Evolutionary conservation across 345 rosid genomes (phyloP), one percentile per base, ranked within the genome.

Genomic region (Pelargonium nanum): DNA sequence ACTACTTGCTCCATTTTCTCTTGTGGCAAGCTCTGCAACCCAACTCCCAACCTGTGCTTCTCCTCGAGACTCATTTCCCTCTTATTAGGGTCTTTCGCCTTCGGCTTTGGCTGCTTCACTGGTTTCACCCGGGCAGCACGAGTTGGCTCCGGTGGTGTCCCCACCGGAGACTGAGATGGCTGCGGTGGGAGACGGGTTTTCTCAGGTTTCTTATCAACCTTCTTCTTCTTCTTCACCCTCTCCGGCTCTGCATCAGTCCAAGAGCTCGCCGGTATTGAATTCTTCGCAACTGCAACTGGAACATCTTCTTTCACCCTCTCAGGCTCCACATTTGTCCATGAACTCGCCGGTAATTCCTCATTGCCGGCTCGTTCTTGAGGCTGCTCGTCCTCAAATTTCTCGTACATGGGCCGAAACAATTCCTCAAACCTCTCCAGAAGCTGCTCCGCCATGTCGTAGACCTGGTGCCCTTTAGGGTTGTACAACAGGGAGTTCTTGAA

Each of bases 401-500:
- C 62, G 21, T 24, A 65, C 25, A 51, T 70, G 0, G 76, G 76
- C 9, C 58, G 57, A 53, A 64, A 78, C 75, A 75, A 60, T 17
- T 65, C 64, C 25, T 75, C 67, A 22, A 78, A 78, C 60, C 55
- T 65, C n/a, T 15, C 28, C 8, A 70, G 62, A 24, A 78, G 58
- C 3, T 66, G 57, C 34, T 74, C 81, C 0, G 88, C 83, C 81
- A 78, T 63, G 6, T 23, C 22, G 52, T 83, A 68, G 15, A 75
- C 83, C 40, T 76, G 74, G 45, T 70, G 72, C 8, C 80, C 80
- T 19, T 65, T 58, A 0, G 88, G 85, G 53, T 76, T 80, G 56
- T 83, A 83, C 24, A 62, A 63, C 80, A 80, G 59, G 9, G 85
- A 81, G 57, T 83, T 80, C 71, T 64, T 62, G 57, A 83, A 83